Base-by-base conservation (phyloP, 371 early-diverging fungal genomes). In the Actinomortierella wolfii region DNA sequence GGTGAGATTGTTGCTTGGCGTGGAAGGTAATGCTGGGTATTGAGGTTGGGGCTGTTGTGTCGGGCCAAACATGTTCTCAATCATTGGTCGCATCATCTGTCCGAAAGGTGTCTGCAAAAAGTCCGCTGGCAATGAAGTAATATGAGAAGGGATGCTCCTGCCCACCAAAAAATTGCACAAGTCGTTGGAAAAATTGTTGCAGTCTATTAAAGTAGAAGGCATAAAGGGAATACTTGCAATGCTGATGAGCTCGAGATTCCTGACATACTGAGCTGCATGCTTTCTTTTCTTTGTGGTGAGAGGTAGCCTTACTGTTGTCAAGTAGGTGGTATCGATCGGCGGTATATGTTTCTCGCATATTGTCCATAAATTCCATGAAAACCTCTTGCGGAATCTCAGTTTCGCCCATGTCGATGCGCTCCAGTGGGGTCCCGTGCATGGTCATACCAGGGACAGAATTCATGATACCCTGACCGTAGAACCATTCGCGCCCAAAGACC, bases 311-410 rank as follows among this genome's bases (percentile, higher is more conserved):
- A 4, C 4, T 17, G 51, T 40, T 57, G 65, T 94, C 92, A 23
- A 96, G 81, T 43, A 96, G 68, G 70, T 96, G 95, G 62, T 96
- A 96, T 60, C 89, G 89, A 17, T 90, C 93, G 0, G 90, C 87
- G 3, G 90, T 90, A 76, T 87, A 90, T 1, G 78, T 64, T 17
- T 76, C 66, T n/a, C 84, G 68, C 61, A 89, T 77, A 40, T 84
- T 84, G 25, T 93, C 85, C 39, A 94, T 79, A 54, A 88, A 92
- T 54, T 94, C 94, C 41, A 81, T 59, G 50, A 94, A 87, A 3
- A 93, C 87, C 17, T 92, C 92, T 58, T 83, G 57, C n/a, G 94
- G 92, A 18, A 95, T 82, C 53, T 79, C 78, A 0, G 96, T 96
- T 29, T 78, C 77, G 2, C 97, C 97, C 87, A 95, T 93, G 58